Evolutionary conservation across 345 rosid species (phyloP).

Genomic region (Eucalyptus polybractea): DNA sequence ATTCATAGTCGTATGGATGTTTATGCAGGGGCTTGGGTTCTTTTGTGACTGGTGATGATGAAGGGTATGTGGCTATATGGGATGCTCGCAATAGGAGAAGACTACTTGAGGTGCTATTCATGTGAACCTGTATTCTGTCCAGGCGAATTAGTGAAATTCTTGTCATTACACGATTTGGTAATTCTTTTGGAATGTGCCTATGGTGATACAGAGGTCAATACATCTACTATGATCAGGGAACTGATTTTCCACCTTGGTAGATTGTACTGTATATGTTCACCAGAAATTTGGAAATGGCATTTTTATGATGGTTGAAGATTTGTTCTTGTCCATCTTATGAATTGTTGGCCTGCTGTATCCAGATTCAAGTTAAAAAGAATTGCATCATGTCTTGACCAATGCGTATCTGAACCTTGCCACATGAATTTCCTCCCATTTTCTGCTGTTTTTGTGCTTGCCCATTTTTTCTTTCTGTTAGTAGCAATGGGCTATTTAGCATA

Average conservation of each 20-base stretch:
- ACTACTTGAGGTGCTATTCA: conserved; percentile 45
- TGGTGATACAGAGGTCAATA: background rate
- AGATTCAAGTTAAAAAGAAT: background rate
- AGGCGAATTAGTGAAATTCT: background rate
- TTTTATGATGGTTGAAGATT: background rate
- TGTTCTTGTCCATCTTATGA: background rate
- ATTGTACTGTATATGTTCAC: background rate
- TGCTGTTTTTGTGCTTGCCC: background rate
- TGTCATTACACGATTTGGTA: background rate
- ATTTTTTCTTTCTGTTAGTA: background rate
- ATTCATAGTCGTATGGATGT: background rate
- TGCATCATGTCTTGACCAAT: background rate
- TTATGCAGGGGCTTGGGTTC: conserved; percentile 32
- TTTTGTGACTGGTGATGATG: conserved; percentile 71
- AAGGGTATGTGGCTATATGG: conserved; percentile 64
- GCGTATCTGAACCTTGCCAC: background rate
- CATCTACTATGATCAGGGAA: background rate
- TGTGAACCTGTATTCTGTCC: background rate
- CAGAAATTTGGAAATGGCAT: background rate
- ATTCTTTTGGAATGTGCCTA: background rate
- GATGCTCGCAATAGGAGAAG: conserved; percentile 54
- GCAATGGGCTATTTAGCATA: background rate
- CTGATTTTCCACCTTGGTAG: background rate
- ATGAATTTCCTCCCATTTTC: background rate
- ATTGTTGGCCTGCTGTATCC: background rate